Percentiles rank a stretch among this genome's conserved stretches.
Conservation (phyloP, 139 green algal species). For the Volvox africanus region DNA sequence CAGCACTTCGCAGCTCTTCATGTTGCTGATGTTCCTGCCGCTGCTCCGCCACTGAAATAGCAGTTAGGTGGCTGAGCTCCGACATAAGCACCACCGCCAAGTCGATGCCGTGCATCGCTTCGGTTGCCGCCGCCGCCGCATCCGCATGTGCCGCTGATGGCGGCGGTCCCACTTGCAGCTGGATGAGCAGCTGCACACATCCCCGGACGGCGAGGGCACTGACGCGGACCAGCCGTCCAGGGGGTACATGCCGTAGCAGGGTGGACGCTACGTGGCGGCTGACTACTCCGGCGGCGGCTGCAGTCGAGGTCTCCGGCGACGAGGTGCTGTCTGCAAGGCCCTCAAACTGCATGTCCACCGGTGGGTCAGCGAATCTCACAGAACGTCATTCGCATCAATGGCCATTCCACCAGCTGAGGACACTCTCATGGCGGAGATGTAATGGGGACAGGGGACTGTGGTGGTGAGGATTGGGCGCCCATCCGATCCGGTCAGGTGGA, state of each 20-base stretch:
- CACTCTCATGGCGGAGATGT: too few relatives aligned
- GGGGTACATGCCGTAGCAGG: constrained; percentile 8
- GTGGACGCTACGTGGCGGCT: constrained; percentile 13
- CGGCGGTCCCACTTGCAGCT: constrained; percentile 8
- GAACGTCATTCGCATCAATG: too few relatives aligned
- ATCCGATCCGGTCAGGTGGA: too few relatives aligned
- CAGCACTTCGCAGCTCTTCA: too few relatives aligned
- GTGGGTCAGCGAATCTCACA: too few relatives aligned
- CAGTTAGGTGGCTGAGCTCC: neutral
- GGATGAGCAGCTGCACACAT: constrained; percentile 30
- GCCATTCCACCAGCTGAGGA: too few relatives aligned
- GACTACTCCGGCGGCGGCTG: neutral
- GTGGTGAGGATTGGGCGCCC: too few relatives aligned
- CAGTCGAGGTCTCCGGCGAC: too few relatives aligned
- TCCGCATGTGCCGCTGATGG: neutral
- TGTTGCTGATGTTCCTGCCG: neutral
- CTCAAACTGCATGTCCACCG: neutral
- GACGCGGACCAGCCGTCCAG: constrained; percentile 20
- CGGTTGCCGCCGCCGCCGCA: neutral
- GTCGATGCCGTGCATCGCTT: neutral
- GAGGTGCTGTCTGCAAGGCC: neutral
- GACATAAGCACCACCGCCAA: neutral
- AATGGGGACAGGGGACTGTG: too few relatives aligned
- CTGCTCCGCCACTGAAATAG: neutral
- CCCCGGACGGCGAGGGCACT: constrained; percentile 15